Percentiles rank a stretch among this genome's conserved stretches.
phyloP scores from a whole-genome alignment of 176 grass and related monocot species.

The Bonia amplexicaulis region DNA sequence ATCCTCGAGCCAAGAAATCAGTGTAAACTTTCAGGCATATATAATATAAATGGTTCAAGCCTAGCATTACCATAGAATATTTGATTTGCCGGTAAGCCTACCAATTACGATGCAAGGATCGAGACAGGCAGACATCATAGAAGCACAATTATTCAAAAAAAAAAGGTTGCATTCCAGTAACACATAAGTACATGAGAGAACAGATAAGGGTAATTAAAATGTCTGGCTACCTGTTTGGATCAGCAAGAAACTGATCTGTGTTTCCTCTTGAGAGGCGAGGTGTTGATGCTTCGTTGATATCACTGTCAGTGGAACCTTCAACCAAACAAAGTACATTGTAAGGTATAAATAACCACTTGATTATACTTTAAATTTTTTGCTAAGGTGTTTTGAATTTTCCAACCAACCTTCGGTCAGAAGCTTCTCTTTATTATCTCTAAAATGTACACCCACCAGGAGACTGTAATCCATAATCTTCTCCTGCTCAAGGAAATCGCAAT shows the following conservation, averaged over 20 bases:
- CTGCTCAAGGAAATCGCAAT: conserved; percentile 96
- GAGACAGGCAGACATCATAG: neutral
- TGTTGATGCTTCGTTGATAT: conserved; percentile 27
- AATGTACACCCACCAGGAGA: conserved; percentile 89
- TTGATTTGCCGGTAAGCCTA: conserved; percentile 20
- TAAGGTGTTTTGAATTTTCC: conserved; percentile 18
- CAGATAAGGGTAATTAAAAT: neutral
- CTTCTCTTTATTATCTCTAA: conserved; percentile 47
- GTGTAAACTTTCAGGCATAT: neutral
- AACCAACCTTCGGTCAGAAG: conserved; percentile 62
- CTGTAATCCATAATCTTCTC: conserved; percentile 99
- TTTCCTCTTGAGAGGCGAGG: conserved; percentile 56
- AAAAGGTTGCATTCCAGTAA: neutral
- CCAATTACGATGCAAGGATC: conserved; percentile 3
- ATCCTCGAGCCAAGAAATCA: neutral
- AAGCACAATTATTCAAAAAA: conserved; percentile 5
- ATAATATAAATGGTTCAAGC: neutral
- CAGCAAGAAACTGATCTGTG: conserved; percentile 43
- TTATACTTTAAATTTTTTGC: neutral
- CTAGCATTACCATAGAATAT: neutral
- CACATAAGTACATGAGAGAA: neutral
- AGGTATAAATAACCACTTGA: conserved; percentile 24
- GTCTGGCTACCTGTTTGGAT: conserved; percentile 61
- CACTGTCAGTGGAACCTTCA: conserved; percentile 49
- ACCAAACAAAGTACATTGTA: conserved; percentile 30